Conservation (phyloP, 2,329 filamentous ascomycete species). For the Arachnomyces sp. region DNA sequence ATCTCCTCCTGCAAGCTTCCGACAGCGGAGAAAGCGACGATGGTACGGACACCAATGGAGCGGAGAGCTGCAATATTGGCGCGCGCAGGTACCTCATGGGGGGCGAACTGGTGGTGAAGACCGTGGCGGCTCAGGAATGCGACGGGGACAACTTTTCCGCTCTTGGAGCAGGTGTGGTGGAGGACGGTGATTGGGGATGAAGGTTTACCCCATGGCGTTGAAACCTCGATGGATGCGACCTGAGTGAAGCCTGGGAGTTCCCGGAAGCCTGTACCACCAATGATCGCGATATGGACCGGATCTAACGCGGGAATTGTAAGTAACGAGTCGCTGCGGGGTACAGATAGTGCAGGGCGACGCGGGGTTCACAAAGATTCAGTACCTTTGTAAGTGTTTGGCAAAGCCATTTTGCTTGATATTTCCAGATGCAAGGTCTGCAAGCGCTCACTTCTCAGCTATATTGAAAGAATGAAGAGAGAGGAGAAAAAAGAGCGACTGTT, state of each 20-base stretch:
- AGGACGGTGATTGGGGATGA: constrained; percentile 75
- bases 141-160: constrained; percentile 52
- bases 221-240: constrained; percentile 65
- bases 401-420: no score
- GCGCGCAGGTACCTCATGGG: constrained; percentile 87
- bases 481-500: no score
- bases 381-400: no score
- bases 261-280: constrained; percentile 86
- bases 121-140: constrained; percentile 95
- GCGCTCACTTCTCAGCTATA: no score
- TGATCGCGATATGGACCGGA: constrained; percentile 74
- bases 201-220: constrained; percentile 83
- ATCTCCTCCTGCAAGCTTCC: constrained; percentile 88
- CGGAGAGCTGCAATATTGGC: constrained; percentile 98
- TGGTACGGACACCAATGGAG: constrained; percentile 75
- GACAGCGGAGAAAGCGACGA: constrained; percentile 93
- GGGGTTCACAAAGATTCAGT: no score
- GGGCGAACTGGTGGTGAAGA: constrained; percentile 75
- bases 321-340: background rate
- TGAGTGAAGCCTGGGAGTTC: constrained; percentile 80
- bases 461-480: no score
- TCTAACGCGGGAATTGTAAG: constrained; percentile 16
- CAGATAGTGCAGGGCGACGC: no score
- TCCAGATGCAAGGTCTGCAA: no score
- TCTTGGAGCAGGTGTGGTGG: constrained; percentile 69